Base-by-base conservation (phyloP, 208 protist genomes). In the Porcisia deanei region DNA sequence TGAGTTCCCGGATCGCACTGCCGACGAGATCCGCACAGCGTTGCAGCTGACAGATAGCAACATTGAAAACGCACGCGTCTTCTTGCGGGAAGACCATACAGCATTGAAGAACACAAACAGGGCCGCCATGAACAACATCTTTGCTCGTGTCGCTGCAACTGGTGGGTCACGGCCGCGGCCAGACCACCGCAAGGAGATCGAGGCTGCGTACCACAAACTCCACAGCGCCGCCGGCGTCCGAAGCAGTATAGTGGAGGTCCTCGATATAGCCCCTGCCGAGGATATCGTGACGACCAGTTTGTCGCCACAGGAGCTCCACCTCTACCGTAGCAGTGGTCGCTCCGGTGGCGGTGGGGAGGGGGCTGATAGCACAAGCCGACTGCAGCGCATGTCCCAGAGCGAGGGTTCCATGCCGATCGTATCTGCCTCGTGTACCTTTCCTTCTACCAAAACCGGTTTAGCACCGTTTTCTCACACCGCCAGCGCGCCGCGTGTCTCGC, bases 1-100 rank as follows among this genome's bases (percentile, higher is more conserved):
- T 2, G 85, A 90, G 71, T 92, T 92, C 72, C 88, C 88, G 22
- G 61, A 75, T 20, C 74, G 57, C 20, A 65, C 55, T 8, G 60
- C 70, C 45, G 20, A 75, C 18, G 82, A 89, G 22, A 74, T 89
- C 43, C 75, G 84, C 47, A 73, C 65, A 14, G 68, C 68, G 14
- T 60, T 72, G 68, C 43, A 72, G 76, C 77, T 91, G 3, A 89
- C 87, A 2, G 86, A 89, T 73, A 75, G 79, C 47, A 80, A 91
- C 68, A 12, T 85, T 45, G 64, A 63, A 0, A 71, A 86, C 47
- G 84, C 85, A 0, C 73, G 81, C 8, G 71, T 73, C 20, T 88
- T 79, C 73, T 54, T 90, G 22, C 10, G 65, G 14, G 74, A 84
- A 2, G 72, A 72, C n/a, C 49, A 70, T 30, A 70, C 43, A 18